These are phyloP conservation scores for Rosa lucieae DNA, from an alignment of 306 rosid species.

Conservation along the genomic window DNA sequence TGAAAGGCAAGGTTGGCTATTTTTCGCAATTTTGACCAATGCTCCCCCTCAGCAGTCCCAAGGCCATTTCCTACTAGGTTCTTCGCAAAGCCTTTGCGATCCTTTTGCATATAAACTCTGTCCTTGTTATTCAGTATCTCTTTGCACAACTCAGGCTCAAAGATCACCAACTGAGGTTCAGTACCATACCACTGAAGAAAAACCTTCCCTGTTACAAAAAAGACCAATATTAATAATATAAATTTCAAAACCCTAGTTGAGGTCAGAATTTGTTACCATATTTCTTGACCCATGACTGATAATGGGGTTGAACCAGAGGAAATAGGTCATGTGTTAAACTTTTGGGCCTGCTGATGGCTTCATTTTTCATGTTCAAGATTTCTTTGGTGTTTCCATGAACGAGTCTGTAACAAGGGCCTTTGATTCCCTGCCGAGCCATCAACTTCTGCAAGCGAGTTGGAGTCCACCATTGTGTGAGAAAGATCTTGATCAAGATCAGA, in stretches of 20 bases:
- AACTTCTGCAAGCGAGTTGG: background rate
- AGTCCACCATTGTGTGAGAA: slow-evolving; percentile 22
- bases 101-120: slow-evolving; percentile 6
- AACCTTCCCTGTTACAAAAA: slow-evolving; percentile 16
- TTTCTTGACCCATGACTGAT: background rate
- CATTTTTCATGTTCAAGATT: too few species aligned
- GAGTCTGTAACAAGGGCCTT: too few species aligned
- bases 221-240: background rate
- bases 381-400: too few species aligned
- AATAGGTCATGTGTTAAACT: too few species aligned
- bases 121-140: slow-evolving; percentile 32
- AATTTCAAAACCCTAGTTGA: too few species aligned
- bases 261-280: slow-evolving; percentile 4
- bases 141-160: slow-evolving; percentile 32
- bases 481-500: background rate
- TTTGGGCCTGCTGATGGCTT: too few species aligned
- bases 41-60: too few species aligned
- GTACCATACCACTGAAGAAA: background rate
- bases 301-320: too few species aligned
- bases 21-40: too few species aligned
- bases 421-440: too few species aligned
- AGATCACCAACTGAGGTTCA: slow-evolving; percentile 25
- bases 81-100: background rate
- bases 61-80: too few species aligned
- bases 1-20: too few species aligned